Evolutionary conservation across 805 yeast species (phyloP).

Genomic region (Starmerella apicola): DNA sequence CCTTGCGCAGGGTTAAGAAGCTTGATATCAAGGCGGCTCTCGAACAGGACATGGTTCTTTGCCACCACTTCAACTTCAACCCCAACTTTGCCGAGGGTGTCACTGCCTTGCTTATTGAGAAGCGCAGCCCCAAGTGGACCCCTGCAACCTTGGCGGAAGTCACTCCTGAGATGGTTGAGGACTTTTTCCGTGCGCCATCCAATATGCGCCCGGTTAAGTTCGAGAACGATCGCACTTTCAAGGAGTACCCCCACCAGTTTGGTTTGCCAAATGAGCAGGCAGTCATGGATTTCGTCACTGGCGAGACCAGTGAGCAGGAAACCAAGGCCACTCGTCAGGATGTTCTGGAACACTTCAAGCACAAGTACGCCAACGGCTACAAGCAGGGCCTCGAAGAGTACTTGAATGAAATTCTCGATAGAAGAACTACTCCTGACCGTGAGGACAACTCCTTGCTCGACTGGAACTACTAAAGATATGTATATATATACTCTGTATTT

Average conservation of each 20-base stretch:
- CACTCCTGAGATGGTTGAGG: constrained; percentile 22
- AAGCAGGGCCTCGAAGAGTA: constrained; percentile 50
- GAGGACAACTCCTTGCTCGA: constrained; percentile 34
- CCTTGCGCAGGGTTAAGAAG: constrained; percentile 48
- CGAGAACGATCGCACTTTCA: constrained; percentile 29
- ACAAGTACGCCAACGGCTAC: constrained; percentile 27
- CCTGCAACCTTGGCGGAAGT: constrained; percentile 35
- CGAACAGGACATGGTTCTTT: constrained; percentile 59
- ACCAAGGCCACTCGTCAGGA: constrained; percentile 59
- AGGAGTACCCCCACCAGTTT: constrained; percentile 48
- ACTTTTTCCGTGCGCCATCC: constrained; percentile 24
- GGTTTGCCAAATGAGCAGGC: constrained; percentile 70
- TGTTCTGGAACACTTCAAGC: constrained; percentile 47
- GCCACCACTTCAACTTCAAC: constrained; percentile 57
- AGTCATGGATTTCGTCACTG: constrained; percentile 53
- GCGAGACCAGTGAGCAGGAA: constrained; percentile 54
- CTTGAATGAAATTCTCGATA: constrained; percentile 44
- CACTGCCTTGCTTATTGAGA: constrained; percentile 36
- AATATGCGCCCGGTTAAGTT: constrained; percentile 26
- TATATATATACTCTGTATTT: no score
- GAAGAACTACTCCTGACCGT: constrained; percentile 40
- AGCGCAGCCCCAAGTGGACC: constrained; percentile 41
- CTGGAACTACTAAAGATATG: constrained; percentile 39
- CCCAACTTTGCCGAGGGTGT: constrained; percentile 53
- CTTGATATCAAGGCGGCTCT: constrained; percentile 54